These are phyloP conservation scores for Metschnikowia koreensis DNA, from an alignment of 805 yeast species.

Conservation along the genomic window DNA sequence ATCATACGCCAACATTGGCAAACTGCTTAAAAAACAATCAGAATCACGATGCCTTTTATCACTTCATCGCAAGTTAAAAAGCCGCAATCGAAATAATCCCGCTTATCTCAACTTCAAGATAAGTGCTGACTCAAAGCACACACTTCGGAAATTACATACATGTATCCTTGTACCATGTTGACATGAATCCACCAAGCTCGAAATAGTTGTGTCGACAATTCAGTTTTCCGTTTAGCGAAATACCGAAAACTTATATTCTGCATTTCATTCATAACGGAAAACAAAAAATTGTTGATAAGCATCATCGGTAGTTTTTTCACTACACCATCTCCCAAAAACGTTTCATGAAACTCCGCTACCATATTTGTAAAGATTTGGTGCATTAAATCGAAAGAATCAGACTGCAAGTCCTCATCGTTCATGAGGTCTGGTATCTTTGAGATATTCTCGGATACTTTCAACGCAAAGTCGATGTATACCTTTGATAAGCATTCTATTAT, in stretches of 20 bases:
- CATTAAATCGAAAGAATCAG: not conserved
- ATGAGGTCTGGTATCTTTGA: not conserved
- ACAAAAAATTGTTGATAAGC: not conserved
- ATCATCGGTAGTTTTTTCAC: slow-evolving; percentile 1
- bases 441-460: no score
- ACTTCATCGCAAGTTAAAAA: no score
- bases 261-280: not conserved
- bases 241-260: slow-evolving; percentile 2
- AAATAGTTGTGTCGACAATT: slow-evolving; percentile 1
- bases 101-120: no score
- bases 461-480: no score
- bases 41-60: no score
- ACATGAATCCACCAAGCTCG: slow-evolving; percentile 1
- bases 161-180: no score
- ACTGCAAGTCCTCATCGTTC: not conserved
- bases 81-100: no score
- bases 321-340: not conserved
- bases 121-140: no score
- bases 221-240: not conserved
- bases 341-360: not conserved
- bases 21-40: no score
- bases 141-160: no score
- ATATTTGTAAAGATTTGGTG: not conserved
- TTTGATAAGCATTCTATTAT: no score
- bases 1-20: no score